phyloP scores from a whole-genome alignment of 192 early-diverging fungal genomes.

The Podochytrium sp. region DNA sequence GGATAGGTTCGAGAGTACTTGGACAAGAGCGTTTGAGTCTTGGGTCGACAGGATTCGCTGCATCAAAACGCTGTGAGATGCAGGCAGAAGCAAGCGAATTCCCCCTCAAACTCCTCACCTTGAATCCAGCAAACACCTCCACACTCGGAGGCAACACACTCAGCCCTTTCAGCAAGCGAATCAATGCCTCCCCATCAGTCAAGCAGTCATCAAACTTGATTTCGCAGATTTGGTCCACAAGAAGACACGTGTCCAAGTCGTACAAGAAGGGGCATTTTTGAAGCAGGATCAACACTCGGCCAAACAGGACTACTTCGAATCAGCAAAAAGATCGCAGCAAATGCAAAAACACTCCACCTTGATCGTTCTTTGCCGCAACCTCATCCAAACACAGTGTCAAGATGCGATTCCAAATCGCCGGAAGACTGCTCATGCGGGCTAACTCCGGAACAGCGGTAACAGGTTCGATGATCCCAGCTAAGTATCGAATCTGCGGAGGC shows the following conservation, averaged over 20 bases:
- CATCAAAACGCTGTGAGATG: too few species aligned
- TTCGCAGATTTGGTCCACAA: slow-evolving; percentile 24
- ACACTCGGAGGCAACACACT: not conserved
- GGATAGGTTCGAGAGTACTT: not conserved
- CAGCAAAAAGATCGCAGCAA: too few species aligned
- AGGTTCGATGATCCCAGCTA: slow-evolving; percentile 53
- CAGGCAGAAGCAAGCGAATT: too few species aligned
- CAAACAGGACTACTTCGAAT: slow-evolving; percentile 9
- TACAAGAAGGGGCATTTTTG: slow-evolving; percentile 50
- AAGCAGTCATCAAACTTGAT: not conserved
- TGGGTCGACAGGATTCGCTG: too few species aligned
- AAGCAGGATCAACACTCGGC: slow-evolving; percentile 34
- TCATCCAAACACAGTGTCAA: slow-evolving; percentile 34
- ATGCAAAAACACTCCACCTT: not conserved
- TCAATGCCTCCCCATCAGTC: not conserved
- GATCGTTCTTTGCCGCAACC: slow-evolving; percentile 20
- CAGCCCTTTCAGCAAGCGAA: not conserved
- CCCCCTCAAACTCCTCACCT: not conserved
- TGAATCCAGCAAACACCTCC: not conserved
- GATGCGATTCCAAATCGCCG: slow-evolving; percentile 43
- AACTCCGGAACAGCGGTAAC: slow-evolving; percentile 44
- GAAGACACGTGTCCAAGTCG: slow-evolving; percentile 36
- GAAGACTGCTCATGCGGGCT: slow-evolving; percentile 32
- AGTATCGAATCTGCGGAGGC: slow-evolving; percentile 49
- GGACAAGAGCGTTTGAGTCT: not conserved